Conservation (phyloP, 75 land plant species). For the Gnetum montanum region DNA sequence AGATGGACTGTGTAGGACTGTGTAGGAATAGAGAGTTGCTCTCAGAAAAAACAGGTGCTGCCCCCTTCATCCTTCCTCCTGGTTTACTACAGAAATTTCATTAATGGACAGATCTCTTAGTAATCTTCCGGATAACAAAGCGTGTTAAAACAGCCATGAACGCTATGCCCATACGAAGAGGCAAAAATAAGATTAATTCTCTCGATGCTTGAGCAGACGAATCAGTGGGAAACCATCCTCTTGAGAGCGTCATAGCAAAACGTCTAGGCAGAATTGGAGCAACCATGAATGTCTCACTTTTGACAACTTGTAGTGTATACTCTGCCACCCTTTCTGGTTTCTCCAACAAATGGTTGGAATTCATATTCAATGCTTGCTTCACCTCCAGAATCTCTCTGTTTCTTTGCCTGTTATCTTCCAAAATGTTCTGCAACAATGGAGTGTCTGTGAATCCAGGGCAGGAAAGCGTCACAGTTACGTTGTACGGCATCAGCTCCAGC, state of each 20-base stretch:
- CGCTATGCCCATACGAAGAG: conserved; percentile 3
- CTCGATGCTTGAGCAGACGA: conserved; percentile 6
- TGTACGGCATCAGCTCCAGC: conserved; percentile 18
- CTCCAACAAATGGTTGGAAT: neutral
- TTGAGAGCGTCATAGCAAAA: neutral
- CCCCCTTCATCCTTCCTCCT: too few species aligned
- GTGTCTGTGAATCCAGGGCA: conserved; percentile 22
- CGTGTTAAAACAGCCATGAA: neutral
- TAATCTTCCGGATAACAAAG: neutral
- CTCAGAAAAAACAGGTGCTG: too few species aligned
- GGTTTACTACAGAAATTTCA: too few species aligned
- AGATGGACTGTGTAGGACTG: too few species aligned
- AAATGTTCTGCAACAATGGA: conserved; percentile 16
- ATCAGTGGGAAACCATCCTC: conserved; percentile 22
- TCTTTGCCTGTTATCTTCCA: neutral
- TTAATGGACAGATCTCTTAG: too few species aligned
- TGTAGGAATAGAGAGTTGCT: too few species aligned
- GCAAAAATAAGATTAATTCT: conserved; percentile 8
- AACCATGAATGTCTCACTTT: conserved; percentile 9
- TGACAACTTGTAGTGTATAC: conserved; percentile 13
- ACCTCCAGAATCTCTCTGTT: neutral
- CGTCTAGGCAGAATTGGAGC: neutral
- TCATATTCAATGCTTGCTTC: conserved; percentile 10
- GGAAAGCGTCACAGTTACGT: conserved; percentile 10
- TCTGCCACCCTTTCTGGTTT: conserved; percentile 14